A percentile compares a stretch with the other conserved stretches of the same genome.
Evolutionary conservation across 1,284 basidiomycete species (phyloP).

Genomic region (Lignosus rhinocerotis): DNA sequence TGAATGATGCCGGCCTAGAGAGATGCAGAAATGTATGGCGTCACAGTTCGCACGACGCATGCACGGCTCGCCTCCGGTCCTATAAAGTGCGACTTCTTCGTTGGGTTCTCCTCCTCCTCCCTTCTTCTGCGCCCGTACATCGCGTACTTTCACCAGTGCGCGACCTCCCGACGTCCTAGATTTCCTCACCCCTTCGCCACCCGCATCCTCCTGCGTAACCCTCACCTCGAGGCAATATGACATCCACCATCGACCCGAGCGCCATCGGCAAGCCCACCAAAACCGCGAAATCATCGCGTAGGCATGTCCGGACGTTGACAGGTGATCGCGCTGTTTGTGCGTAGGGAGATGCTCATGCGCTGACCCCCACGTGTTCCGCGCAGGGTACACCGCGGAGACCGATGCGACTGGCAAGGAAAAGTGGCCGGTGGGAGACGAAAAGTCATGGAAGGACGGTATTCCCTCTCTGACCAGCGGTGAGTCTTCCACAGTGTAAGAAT

Average conservation of each 20-base stretch:
- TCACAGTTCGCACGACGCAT: constrained; percentile 10
- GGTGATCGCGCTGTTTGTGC: constrained; percentile 40
- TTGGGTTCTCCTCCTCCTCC: background rate
- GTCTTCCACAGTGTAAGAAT: constrained; percentile 18
- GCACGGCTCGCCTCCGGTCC: background rate
- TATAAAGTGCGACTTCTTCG: constrained; percentile 2
- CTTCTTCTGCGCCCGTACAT: constrained; percentile 1
- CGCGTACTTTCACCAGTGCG: background rate
- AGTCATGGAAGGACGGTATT: constrained; percentile 73
- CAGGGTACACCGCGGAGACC: constrained; percentile 75
- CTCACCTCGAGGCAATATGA: constrained; percentile 34
- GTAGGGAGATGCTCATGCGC: background rate
- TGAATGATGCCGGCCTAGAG: background rate
- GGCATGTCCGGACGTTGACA: constrained; percentile 75
- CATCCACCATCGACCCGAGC: constrained; percentile 60
- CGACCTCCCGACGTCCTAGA: background rate
- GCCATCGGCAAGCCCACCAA: constrained; percentile 59
- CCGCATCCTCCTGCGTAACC: background rate
- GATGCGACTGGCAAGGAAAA: constrained; percentile 76
- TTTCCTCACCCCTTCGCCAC: background rate
- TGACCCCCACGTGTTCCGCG: background rate
- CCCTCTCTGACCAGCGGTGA: constrained; percentile 59
- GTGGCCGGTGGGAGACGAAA: constrained; percentile 85
- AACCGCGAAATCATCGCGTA: constrained; percentile 42
- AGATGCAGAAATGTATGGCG: constrained; percentile 2